These are phyloP conservation scores for Isatis tinctoria DNA, from an alignment of 345 rosid species.

Conservation along the genomic window DNA sequence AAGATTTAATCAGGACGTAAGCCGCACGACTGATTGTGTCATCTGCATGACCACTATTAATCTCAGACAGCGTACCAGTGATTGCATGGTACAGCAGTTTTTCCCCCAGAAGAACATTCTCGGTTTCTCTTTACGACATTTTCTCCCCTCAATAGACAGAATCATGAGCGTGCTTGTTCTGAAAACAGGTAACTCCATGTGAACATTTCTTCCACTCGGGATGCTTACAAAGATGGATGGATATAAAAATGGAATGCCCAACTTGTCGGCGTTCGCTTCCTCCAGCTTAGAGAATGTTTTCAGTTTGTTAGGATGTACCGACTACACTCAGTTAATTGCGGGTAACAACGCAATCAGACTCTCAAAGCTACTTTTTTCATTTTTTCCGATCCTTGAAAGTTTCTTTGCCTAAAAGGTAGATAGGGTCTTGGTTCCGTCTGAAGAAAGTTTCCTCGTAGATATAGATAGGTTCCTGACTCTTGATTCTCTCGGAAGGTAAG, in stretches of 20 bases:
- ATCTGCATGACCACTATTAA: conserved; percentile 96
- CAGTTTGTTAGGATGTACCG: conserved; percentile 19
- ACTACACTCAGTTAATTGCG: conserved; percentile 9
- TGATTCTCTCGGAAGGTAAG: neutral
- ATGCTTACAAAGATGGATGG: conserved; percentile 99
- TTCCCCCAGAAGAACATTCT: conserved; percentile 23
- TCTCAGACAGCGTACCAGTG: conserved; percentile 54
- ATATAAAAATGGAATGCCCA: conserved; percentile 99
- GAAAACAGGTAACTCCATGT: conserved; percentile 83
- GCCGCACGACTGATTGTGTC: conserved; percentile 70
- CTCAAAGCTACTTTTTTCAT: neutral
- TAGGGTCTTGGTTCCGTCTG: neutral
- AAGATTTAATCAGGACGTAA: conserved; percentile 50
- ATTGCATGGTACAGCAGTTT: conserved; percentile 68
- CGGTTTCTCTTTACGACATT: neutral
- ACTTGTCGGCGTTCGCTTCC: conserved; percentile 95
- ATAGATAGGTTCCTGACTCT: too few relatives aligned
- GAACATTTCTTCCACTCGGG: conserved; percentile 95
- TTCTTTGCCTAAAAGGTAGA: conserved; percentile 9
- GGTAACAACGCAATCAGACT: conserved; percentile 19
- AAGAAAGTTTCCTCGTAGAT: neutral
- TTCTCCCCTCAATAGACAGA: neutral
- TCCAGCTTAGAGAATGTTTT: conserved; percentile 45
- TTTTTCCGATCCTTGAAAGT: neutral
- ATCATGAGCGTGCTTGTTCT: conserved; percentile 13